Evolutionary conservation across 164 flowering plant species (phyloP), one percentile per base, ranked within the genome.

Genomic region (Warburgia ugandensis): DNA sequence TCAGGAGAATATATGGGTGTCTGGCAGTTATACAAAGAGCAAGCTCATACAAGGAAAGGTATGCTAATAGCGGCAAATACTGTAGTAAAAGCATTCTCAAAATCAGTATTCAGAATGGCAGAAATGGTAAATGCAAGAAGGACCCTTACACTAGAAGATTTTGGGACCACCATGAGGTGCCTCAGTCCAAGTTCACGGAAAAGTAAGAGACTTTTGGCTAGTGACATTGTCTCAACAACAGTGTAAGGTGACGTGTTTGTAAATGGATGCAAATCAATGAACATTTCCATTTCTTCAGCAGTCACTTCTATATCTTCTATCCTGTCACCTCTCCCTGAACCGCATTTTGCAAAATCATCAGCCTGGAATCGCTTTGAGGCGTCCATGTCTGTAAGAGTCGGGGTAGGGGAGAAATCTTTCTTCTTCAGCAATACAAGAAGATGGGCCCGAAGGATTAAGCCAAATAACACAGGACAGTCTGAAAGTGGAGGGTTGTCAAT

Each of bases 251-350:
- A 85, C 31, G 86, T 59, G 56, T 92, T 92, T 26, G 86, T 63
- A 59, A 87, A 79, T 1, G 90, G 94, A 68, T 84, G 98, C 54
- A 92, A 69, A 66, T 92, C 96, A 28, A 92, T 39, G 59, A 60
- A 85, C 98, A 87, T 85, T 29, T 85, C 88, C 95, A 79, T 74
- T 68, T 92, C 94, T 66, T 87, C 98, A 5, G 67, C 81, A 3
- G 76, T 73, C 48, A 92, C 39, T 19, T 68, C 61, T 21, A 92
- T 52, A 39, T 85, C 87, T 49, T 85, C 88, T 19, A 85, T 75
- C 28, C 26, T 58, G 35, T 77, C 81, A 25, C 56, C 50, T 23
- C 65, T 54, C 21, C 86, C 80, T 9, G 80, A 77, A 31, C 92
- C 84, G 57, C 61, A 62, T 66, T 88, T 88, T n/a, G 82, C 83